Conservation (phyloP, 2,329 filamentous ascomycete genomes). For the Calonectria naviculata region DNA sequence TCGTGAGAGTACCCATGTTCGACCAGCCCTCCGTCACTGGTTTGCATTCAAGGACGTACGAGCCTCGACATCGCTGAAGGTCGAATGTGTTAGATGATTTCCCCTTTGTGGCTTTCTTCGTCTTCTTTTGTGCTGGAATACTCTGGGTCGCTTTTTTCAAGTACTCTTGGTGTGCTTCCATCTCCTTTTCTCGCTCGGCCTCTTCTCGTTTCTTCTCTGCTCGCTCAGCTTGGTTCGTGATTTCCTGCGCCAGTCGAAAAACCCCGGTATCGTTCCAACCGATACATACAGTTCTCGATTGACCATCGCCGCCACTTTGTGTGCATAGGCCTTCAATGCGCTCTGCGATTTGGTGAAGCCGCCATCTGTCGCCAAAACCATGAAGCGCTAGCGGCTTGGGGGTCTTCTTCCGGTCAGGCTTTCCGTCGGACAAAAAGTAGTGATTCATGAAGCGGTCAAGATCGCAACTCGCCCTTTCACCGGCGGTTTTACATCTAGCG, state of each 20-base stretch:
- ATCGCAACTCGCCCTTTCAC: not conserved
- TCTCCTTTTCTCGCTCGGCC: not conserved
- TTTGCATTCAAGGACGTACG: conserved; percentile 18
- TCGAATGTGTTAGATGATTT: not conserved
- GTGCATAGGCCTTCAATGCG: not conserved
- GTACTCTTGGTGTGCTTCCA: conserved; percentile 10
- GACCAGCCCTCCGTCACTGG: conserved; percentile 1
- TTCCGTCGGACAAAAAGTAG: conserved; percentile 24
- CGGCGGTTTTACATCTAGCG: conserved; percentile 4
- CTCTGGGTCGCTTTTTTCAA: not conserved
- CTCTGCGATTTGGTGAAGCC: not conserved
- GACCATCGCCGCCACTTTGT: not conserved
- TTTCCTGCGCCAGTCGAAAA: not conserved
- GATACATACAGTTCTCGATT: not conserved
- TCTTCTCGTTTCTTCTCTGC: not conserved
- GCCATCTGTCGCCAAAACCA: not conserved
- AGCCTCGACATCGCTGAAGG: conserved; percentile 15
- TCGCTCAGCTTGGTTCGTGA: not conserved
- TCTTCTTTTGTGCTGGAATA: not conserved
- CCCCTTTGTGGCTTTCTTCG: not conserved
- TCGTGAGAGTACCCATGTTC: not conserved
- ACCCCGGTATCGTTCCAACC: conserved; percentile 11
- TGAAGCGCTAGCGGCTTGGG: conserved; percentile 1
- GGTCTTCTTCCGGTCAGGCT: conserved; percentile 7
- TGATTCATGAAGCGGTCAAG: conserved; percentile 6